Evolutionary conservation across 192 early-diverging fungal genomes (phyloP), one percentile per base, ranked within the genome.

Genomic region (Chytriomyces hyalinus): DNA sequence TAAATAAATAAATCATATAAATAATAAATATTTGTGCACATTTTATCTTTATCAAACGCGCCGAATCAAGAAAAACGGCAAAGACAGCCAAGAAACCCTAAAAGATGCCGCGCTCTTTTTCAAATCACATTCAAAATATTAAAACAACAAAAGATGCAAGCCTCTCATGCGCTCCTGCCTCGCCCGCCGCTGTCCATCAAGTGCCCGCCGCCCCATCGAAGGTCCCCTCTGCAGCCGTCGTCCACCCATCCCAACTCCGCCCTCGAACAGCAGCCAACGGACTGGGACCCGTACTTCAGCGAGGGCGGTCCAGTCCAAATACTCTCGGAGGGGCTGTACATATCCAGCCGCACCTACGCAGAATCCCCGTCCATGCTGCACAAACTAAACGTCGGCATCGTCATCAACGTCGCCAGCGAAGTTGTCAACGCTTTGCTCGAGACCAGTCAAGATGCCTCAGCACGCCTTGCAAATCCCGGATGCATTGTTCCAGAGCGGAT

Each of bases 361-460:
- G 85, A 93, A 46, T 47, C 66, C 74, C 48, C 81, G 5, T 63
- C 64, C 8, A 59, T 83, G 4, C 79, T 95, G 0, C 70, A 81
- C 0, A 57, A 80, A 44, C 81, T 91, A 13, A 79, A 81, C 24
- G 86, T 94, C 74, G 82, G 84, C 2, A 84, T 71, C 44, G 87
- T 95, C 49, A 50, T 95, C 60, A 94, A 94, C 82, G 92, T 93
- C n/a, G 93, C 92, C n/a, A 78, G 87, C 20, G 93, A 95, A 76
- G 88, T 95, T n/a, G 66, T 81, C 45, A 86, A 89, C 70, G 88
- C n/a, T 50, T 15, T 71, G 17, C 53, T 81, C 1, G 75, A 53
- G 53, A 15, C 22, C 5, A 7, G 47, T 8, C 72, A 65, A 36
- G 22, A 15, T 46, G 28, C 11, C 1, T 9, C 7, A 36, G n/a